Evolutionary conservation across 2,329 filamentous ascomycete genomes (phyloP).

Genomic region (Fusarium begoniae): DNA sequence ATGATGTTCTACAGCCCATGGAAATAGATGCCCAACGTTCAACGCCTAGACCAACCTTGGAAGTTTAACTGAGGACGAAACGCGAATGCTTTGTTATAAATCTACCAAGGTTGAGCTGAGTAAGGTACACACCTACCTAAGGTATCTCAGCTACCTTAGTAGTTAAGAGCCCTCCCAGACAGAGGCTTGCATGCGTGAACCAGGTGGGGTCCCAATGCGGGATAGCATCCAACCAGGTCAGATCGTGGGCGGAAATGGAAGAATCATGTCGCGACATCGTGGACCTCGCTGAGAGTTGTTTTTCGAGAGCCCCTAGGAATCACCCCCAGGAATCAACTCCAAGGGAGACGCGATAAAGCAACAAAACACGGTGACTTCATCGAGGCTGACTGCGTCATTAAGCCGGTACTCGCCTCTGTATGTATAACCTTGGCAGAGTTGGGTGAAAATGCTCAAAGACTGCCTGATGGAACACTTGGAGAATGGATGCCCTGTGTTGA

Average conservation of each 20-base stretch:
- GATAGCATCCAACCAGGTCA: not conserved
- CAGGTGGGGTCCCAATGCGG: not conserved
- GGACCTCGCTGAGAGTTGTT: not conserved
- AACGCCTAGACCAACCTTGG: not conserved
- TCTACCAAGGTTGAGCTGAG: not conserved
- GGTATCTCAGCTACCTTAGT: not conserved
- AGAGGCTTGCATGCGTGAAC: not conserved
- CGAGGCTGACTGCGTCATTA: not conserved
- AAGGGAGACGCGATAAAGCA: not conserved
- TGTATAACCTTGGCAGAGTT: not conserved
- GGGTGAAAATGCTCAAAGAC: not conserved
- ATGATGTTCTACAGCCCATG: not conserved
- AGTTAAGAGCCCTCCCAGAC: not conserved
- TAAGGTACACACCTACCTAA: not conserved
- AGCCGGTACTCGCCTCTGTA: not conserved
- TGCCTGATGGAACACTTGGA: not conserved
- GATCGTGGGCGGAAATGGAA: not conserved
- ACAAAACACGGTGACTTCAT: not conserved
- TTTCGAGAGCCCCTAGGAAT: not conserved
- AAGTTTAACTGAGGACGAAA: not conserved
- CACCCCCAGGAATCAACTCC: too few relatives aligned
- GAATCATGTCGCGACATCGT: not conserved
- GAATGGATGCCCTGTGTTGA: not conserved
- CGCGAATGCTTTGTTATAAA: not conserved
- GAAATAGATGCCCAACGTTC: not conserved